Evolutionary conservation across 164 flowering plant genomes (phyloP).

Genomic region (Macadamia integrifolia): DNA sequence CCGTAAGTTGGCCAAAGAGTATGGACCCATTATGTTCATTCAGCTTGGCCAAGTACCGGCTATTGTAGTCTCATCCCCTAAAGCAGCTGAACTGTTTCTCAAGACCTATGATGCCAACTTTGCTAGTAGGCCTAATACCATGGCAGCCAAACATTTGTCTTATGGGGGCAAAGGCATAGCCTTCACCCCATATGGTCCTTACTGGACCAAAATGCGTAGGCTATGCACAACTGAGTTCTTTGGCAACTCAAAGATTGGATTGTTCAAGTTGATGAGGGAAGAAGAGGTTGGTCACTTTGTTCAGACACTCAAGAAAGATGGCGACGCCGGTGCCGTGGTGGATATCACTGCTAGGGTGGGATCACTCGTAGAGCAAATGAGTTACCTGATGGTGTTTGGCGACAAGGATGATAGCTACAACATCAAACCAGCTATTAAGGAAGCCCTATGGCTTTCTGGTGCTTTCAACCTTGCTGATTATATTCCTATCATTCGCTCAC

Average conservation of each 20-base stretch:
- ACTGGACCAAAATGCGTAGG: conserved; percentile 23
- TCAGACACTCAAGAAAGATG: neutral
- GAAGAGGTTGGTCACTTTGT: neutral
- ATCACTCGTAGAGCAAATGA: no score
- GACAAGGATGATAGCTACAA: no score
- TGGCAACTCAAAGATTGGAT: no score
- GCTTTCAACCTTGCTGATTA: no score
- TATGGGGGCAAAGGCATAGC: conserved; percentile 11
- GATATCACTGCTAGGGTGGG: neutral
- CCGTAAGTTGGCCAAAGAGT: conserved; percentile 5
- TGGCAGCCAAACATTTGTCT: conserved; percentile 9
- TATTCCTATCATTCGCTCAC: no score
- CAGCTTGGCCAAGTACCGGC: conserved; percentile 11
- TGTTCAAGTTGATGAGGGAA: neutral
- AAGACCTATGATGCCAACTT: conserved; percentile 22
- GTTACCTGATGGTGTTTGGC: no score
- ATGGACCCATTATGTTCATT: conserved; percentile 23
- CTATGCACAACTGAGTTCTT: conserved; percentile 22
- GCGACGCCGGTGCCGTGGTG: neutral
- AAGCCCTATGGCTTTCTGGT: no score
- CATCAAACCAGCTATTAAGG: no score
- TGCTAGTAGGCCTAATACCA: conserved; percentile 16
- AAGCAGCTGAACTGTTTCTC: conserved; percentile 17
- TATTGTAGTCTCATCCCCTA: conserved; percentile 15
- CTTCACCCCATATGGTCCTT: conserved; percentile 18